Evolutionary conservation across 352 stramenopile genomes (phyloP), one percentile per base, ranked within the genome.

Genomic region (Phytophthora lateralis): DNA sequence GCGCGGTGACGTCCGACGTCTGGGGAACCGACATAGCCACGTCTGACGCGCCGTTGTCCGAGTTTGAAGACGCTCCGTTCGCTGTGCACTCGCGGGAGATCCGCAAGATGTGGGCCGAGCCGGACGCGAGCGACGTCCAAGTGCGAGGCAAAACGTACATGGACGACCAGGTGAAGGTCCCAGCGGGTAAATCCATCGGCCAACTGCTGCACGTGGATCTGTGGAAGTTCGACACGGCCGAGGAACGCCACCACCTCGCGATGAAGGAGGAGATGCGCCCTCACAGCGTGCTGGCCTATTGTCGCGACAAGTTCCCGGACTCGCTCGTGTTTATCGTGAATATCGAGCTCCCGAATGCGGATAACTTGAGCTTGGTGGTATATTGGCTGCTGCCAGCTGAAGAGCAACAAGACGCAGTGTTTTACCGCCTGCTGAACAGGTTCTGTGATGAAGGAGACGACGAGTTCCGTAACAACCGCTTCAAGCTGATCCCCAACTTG

Each of bases 401-500:
- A 1, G 46, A 48, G n/a, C 49, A 68, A 35, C 37, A 63, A 6
- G 60, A 66, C 5, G 37, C 60, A 24, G 84, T 69, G n/a, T 93
- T 93, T 52, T 55, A 85, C n/a, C 50, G 62, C 5, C 72, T 94
- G 27, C 58, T 91, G n/a, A 58, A 70, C 55, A 67, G 70, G 29
- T 91, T 92, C 43, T 76, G 73, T 43, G 71, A 81, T 35, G 63
- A 69, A 15, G 58, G 73, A 45, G 67, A 75, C 43, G 68, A 80
- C 41, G 63, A 59, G 10, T 94, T 84, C 63, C 78, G 83, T 38
- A 79, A 93, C 55, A 45, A 72, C n/a, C 79, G 89, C 46, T 94
- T 97, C 58, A 97, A 97, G 75, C 66, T 97, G 26, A 92, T 97
- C 47, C 90, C 90, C n/a, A 85, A 81, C 55, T 76, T 97, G 34